A percentile compares a stretch with the other conserved stretches of the same genome.
Evolutionary conservation across 257 asterid species (phyloP).

Genomic region (Nicotiana tomentosiformis): DNA sequence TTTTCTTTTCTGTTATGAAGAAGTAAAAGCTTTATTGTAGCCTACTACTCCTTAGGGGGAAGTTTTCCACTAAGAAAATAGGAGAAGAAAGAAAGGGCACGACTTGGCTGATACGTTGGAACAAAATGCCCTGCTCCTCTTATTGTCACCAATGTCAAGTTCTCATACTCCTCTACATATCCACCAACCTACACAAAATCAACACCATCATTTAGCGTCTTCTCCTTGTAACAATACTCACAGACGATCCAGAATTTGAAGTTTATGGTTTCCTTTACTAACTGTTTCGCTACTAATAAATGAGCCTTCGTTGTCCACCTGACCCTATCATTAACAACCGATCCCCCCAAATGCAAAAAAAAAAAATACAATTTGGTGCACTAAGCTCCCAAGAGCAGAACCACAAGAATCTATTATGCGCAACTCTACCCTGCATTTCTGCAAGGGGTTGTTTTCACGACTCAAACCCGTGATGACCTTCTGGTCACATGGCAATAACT

Average conservation of each 20-base stretch:
- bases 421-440: no score
- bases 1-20: background rate
- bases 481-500: no score
- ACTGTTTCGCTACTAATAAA: no score
- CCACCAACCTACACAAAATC: conserved; percentile 20
- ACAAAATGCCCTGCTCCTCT: conserved; percentile 24
- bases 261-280: no score
- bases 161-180: conserved; percentile 17
- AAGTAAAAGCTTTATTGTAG: background rate
- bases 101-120: conserved; percentile 21
- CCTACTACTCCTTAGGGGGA: background rate
- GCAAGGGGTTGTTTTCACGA: no score
- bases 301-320: background rate
- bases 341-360: background rate
- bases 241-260: no score
- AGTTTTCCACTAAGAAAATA: conserved; percentile 9
- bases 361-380: no score
- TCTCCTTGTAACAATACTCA: background rate
- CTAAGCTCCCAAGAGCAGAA: no score
- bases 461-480: no score
- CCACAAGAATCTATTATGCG: no score
- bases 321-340: background rate
- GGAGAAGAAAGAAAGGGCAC: conserved; percentile 14
- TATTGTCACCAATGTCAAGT: conserved; percentile 11
- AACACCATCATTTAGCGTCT: background rate